Evolutionary conservation across 495 filamentous ascomycete species (phyloP), one percentile per base, ranked within the genome.

Genomic region (Apiosordaria backusii): DNA sequence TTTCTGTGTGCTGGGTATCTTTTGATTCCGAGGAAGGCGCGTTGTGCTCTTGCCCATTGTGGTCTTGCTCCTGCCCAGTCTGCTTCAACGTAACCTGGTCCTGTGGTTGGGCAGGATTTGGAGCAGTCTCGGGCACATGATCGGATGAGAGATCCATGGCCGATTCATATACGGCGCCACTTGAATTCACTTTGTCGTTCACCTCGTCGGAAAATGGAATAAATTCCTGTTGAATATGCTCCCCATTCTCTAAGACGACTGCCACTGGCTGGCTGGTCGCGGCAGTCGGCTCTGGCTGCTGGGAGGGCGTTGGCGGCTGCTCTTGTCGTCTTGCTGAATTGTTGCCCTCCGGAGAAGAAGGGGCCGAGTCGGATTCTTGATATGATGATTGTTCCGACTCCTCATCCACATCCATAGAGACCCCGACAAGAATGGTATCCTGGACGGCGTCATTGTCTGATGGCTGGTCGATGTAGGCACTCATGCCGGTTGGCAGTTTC

Each of bases 381-480:
- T 61, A 58, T 18, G 71, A 72, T 2, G 72, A 75, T 3, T 61
- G 53, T 0, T 70, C 71, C 19, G 72, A 73, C 15, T 68, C 74
- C 16, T 72, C 72, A 3, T 61, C 65, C 4, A n/a, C 72, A 26
- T 72, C 68, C 62, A 71, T 74, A 21, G 72, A 63, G 4, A 76
- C 76, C 26, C 80, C 80, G 53, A 83, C 81, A 27, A 82, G 76
- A 65, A 83, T 82, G 27, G 80, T 82, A 68, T 83, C 81, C 65
- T 80, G 77, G 5, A 82, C 78, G 4, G 57, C 23, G 27, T 82
- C 78, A 45, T 79, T 78, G 59, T 82, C 80, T 27, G 72, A 70
- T 1, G 68, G 69, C 55, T 80, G 72, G 27, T 78, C 71, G 21
- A 69, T 70, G 40, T 72, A 74, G 10, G 70, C 21, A 50, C 68